Evolutionary conservation across 2,329 filamentous ascomycete genomes (phyloP), one percentile per base, ranked within the genome.

Genomic region (Fusarium sp.): DNA sequence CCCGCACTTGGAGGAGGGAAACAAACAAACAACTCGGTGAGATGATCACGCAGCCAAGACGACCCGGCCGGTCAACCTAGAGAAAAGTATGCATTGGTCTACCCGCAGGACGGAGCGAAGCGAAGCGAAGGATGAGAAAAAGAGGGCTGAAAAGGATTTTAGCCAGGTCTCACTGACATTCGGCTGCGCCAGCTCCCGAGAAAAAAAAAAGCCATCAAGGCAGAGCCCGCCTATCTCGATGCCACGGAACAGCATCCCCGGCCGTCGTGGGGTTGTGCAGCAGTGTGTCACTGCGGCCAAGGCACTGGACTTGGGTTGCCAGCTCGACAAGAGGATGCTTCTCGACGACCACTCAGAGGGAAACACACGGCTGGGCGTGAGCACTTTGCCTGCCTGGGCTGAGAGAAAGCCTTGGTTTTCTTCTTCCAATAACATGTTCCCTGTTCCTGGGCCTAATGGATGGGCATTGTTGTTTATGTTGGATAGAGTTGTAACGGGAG

Each of bases 341-440:
- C 50, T 64, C 53, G 38, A 51, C 44, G 51, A 34, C 73, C 71
- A 74, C 23, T 74, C 38, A 73, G 63, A 54, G 59, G 54, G 62
- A 65, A 74, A 74, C 73, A 74, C 71, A 74, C 73, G 73, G 61
- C 73, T 65, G 54, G 18, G 53, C 44, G 38, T 71, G 67, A 65
- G n/a, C 44, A 34, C 54, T 29, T 16, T 50, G 50, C 56, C 42
- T 69, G 61, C 42, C 58, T 61, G 60, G 62, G 58, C 65, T 68
- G 64, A 49, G 14, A 27, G 25, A 6, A 64, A 62, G 57, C 38
- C 64, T 55, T 59, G 57, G 44, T 27, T 58, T 57, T 42, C 3
- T 6, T 13, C 31, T 38, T 16, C 34, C 29, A 31, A 53, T 34
- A 14, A 33, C 50, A 38, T 61, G 58, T 70, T 63, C 65, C 64